phyloP scores from a whole-genome alignment of 2,329 filamentous ascomycete species.

The Alternaria tenuissima region DNA sequence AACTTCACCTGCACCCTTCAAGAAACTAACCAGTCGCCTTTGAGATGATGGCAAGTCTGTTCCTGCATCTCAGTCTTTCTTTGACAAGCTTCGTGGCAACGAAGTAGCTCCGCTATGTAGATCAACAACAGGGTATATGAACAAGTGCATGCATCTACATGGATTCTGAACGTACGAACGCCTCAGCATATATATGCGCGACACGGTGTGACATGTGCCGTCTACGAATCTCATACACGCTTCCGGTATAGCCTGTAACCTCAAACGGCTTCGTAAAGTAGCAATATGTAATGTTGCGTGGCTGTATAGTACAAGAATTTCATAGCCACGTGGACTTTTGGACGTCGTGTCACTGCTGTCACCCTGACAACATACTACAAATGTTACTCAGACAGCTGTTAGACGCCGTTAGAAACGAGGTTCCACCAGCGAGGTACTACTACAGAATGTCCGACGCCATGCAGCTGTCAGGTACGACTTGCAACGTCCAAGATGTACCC shows the following conservation, averaged over 20 bases:
- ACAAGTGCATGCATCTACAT: neutral
- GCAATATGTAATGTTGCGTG: neutral
- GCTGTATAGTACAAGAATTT: neutral
- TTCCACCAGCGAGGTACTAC: neutral
- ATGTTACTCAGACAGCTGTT: neutral
- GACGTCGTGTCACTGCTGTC: neutral
- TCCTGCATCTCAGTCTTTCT: neutral
- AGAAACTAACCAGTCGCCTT: neutral
- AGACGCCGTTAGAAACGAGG: neutral
- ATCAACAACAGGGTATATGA: neutral
- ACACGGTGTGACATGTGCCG: neutral
- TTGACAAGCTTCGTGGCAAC: neutral
- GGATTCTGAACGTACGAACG: neutral
- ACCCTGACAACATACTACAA: neutral
- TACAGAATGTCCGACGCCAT: neutral
- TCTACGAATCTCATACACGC: neutral
- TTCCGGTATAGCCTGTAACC: neutral
- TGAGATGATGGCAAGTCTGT: neutral
- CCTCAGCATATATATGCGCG: neutral
- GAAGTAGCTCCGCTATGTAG: neutral
- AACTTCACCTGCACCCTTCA: neutral
- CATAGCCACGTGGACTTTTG: neutral
- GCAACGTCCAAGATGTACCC: neutral
- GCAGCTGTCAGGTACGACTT: neutral
- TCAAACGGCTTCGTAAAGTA: neutral